Conservation (phyloP, 1,284 basidiomycete species). For the Ganoderma lucidum region DNA sequence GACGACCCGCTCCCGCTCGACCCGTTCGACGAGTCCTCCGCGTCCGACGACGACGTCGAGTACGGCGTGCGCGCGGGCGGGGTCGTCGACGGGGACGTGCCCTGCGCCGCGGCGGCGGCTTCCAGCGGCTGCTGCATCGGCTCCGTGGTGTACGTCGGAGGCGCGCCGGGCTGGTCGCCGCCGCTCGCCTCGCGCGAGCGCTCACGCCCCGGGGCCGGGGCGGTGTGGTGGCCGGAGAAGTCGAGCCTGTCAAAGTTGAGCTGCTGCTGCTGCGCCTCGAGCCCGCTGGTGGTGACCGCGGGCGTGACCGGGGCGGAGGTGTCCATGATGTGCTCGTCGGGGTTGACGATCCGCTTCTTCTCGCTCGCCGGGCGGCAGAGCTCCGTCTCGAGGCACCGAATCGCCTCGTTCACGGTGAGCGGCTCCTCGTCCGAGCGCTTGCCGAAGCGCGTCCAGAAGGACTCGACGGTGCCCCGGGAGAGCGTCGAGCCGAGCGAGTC, state of each 20-base stretch:
- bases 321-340: conserved; percentile 45
- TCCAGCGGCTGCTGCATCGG: conserved; percentile 52
- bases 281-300: conserved; percentile 41
- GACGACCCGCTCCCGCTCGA: conserved; percentile 35
- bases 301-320: conserved; percentile 58
- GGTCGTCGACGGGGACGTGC: conserved; percentile 8
- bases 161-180: conserved; percentile 30
- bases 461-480: conserved; percentile 78
- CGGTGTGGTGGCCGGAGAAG: conserved; percentile 58
- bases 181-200: conserved; percentile 6
- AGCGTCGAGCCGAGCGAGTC: conserved; percentile 97
- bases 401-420: conserved; percentile 81
- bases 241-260: conserved; percentile 64
- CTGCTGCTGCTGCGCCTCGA: conserved; percentile 44
- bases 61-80: conserved; percentile 24
- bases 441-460: conserved; percentile 79
- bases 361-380: conserved; percentile 76
- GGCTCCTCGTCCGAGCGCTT: conserved; percentile 78
- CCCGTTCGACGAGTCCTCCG: conserved; percentile 48
- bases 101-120: conserved; percentile 34
- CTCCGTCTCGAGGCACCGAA: conserved; percentile 84
- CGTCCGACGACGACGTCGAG: conserved; percentile 53
- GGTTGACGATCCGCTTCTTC: conserved; percentile 66
- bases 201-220: conserved; percentile 20
- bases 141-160: conserved; percentile 49